Evolutionary conservation across 1,284 basidiomycete genomes (phyloP).

Genomic region (Boletus semigastroideus): DNA sequence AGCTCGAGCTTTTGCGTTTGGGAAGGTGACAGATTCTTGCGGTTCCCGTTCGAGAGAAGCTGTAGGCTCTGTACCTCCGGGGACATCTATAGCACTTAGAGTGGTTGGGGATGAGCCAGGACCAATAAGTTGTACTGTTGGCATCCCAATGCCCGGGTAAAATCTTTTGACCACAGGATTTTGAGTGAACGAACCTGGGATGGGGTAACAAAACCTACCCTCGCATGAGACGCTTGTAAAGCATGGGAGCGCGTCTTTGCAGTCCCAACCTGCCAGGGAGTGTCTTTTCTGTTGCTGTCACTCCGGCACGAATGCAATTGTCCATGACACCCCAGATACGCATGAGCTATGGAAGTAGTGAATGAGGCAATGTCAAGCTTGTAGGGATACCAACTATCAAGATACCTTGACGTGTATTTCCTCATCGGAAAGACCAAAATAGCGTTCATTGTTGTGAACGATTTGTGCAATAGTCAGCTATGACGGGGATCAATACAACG

Average conservation of each 20-base stretch:
- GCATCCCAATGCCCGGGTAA: constrained; percentile 60
- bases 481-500: constrained; percentile 7
- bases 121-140: constrained; percentile 46
- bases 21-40: constrained; percentile 1
- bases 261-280: constrained; percentile 86
- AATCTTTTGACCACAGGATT: constrained; percentile 37
- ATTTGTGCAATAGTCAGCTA: constrained; percentile 93
- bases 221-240: constrained; percentile 87
- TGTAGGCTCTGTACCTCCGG: constrained; percentile 33
- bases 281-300: constrained; percentile 72
- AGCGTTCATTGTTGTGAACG: constrained; percentile 92
- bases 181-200: background rate
- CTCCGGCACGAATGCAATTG: constrained; percentile 86
- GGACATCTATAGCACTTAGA: constrained; percentile 38
- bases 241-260: constrained; percentile 77
- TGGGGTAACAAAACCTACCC: constrained; percentile 47
- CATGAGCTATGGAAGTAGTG: constrained; percentile 48
- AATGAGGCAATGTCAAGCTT: background rate
- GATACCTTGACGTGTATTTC: constrained; percentile 77
- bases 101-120: constrained; percentile 34
- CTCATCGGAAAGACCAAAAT: constrained; percentile 70
- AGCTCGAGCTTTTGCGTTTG: constrained; percentile 32
- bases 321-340: constrained; percentile 94
- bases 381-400: constrained; percentile 9
- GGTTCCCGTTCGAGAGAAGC: constrained; percentile 8